Conservation (phyloP, 2,329 filamentous ascomycete genomes). For the Aspergillus flavus region DNA sequence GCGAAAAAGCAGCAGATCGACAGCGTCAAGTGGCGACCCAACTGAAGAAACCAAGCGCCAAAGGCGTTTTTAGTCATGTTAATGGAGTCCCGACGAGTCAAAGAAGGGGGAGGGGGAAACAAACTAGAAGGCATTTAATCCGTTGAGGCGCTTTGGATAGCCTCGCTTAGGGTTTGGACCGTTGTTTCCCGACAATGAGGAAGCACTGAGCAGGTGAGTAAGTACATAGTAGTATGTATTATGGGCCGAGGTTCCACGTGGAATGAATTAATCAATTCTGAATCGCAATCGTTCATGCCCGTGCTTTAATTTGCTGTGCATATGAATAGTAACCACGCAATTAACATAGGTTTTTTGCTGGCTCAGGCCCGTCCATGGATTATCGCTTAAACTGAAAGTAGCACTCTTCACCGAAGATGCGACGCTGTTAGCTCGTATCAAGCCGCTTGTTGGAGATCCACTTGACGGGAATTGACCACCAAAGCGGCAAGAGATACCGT, state of each 20-base stretch:
- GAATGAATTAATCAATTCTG: neutral
- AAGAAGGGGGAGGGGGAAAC: neutral
- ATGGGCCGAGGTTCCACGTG: slow-evolving; percentile 1
- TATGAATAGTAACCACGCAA: neutral
- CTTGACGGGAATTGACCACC: neutral
- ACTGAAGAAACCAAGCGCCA: neutral
- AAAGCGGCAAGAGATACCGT: neutral
- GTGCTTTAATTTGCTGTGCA: neutral
- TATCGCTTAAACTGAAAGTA: neutral
- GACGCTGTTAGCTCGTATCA: neutral
- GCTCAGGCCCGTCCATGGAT: neutral
- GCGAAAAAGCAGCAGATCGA: neutral
- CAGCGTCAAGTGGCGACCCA: neutral
- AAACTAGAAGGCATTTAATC: neutral
- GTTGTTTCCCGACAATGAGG: too few relatives aligned
- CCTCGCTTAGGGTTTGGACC: neutral
- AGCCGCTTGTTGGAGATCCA: neutral
- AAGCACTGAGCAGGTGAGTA: neutral
- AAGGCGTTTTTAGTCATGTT: neutral
- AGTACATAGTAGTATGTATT: neutral
- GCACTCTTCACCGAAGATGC: neutral
- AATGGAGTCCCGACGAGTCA: neutral
- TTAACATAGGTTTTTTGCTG: neutral
- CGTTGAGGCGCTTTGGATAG: neutral
- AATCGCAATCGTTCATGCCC: neutral